phyloP scores from a whole-genome alignment of 164 flowering plant species.

The Warburgia ugandensis region DNA sequence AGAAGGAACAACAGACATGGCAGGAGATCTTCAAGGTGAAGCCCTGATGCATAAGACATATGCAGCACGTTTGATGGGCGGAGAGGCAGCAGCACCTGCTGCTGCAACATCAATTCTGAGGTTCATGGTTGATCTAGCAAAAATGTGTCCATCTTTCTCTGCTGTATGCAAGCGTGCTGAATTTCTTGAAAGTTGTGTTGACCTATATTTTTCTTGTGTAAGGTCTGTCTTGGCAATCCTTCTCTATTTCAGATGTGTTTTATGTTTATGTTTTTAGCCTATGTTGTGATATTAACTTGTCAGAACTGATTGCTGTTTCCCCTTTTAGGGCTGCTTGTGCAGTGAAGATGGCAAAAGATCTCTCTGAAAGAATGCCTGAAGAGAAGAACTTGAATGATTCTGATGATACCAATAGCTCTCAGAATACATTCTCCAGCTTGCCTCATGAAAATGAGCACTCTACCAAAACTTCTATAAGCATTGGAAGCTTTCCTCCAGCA shows the following conservation, averaged over 20 bases:
- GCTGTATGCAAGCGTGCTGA: slow-evolving; percentile 74
- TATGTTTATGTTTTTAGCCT: neutral
- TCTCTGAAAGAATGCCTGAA: slow-evolving; percentile 46
- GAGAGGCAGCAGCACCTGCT: slow-evolving; percentile 99
- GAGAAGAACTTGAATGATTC: slow-evolving; percentile 63
- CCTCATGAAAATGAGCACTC: slow-evolving; percentile 84
- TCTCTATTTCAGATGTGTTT: neutral
- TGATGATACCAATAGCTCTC: slow-evolving; percentile 79
- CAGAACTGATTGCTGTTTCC: slow-evolving; percentile 5
- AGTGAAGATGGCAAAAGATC: slow-evolving; percentile 71
- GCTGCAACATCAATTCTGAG: slow-evolving; percentile 91
- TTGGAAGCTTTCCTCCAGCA: slow-evolving; percentile 72
- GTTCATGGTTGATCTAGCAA: slow-evolving; percentile 98
- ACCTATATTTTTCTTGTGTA: slow-evolving; percentile 86
- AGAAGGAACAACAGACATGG: slow-evolving; percentile 68
- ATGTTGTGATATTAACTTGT: too few species aligned
- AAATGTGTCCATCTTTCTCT: slow-evolving; percentile 89
- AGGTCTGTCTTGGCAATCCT: slow-evolving; percentile 41
- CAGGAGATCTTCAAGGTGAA: slow-evolving; percentile 97
- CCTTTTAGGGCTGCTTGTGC: slow-evolving; percentile 81
- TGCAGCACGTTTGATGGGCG: slow-evolving; percentile 99
- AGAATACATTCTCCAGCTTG: slow-evolving; percentile 73
- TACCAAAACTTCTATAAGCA: slow-evolving; percentile 60
- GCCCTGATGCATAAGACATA: slow-evolving; percentile 99
- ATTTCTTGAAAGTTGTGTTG: slow-evolving; percentile 89